Evolutionary conservation across 257 asterid genomes (phyloP), one percentile per base, ranked within the genome.

Genomic region (Plectranthus barbatus): DNA sequence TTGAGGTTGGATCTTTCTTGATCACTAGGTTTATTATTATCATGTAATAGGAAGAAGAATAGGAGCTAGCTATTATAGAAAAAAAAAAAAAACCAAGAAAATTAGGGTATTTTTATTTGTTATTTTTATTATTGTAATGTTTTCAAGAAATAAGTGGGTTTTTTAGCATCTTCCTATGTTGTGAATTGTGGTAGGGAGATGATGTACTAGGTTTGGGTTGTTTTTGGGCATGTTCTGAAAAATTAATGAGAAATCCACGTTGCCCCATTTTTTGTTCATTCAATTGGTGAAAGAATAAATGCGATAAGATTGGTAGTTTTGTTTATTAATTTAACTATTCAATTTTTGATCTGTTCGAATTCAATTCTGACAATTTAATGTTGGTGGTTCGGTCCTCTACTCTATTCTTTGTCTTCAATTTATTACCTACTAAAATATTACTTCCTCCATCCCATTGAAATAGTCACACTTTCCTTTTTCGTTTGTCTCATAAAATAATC

Each of bases 291-390:
- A 68, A 53, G 51, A 63, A n/a, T 65, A 44, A 66, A 45, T 79
- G 74, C 67, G 60, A 80, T 63, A 71, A 73, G 24, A 45, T 62
- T 37, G 74, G 50, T 70, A 41, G 68, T 47, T 70, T 58, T 62
- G 50, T 33, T 66, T 11, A 40, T 68, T 45, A 64, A 41, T 72
- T 23, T 4, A 23, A 52, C 12, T 55, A 55, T 54, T 65, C 41
- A 62, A 60, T 65, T 46, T 34, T 31, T 31, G 18, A 7, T 55
- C 64, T 74, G 36, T 58, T 54, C 33, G 41, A 24, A 68, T 15
- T 46, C 47, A 50, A 66, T 72, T 59, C 66, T 60, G 59, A 45
- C 26, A 29, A 6, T 20, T 46, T 62, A 63, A 24, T 61, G 74
- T 52, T 60, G 66, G 68, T 24, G n/a, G n/a, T n/a, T n/a, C n/a